Percentiles rank a stretch among this genome's conserved stretches.
Conservation (phyloP, 1,284 basidiomycete species). For the Abortiporus biennis region DNA sequence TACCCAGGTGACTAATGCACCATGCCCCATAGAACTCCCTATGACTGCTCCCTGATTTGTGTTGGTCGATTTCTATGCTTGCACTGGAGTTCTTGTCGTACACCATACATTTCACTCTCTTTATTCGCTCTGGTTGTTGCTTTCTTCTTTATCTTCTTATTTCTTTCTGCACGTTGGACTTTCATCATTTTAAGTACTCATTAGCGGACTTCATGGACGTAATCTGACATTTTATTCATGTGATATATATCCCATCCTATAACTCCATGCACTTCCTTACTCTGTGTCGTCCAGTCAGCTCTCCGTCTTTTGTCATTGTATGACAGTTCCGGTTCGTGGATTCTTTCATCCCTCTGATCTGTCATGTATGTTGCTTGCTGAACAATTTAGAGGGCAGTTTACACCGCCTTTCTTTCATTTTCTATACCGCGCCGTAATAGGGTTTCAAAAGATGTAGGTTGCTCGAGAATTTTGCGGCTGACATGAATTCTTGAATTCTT, state of each 20-base stretch:
- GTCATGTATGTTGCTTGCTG: too few species aligned
- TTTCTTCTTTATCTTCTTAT: background rate
- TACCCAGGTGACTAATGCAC: conserved; percentile 53
- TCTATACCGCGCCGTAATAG: too few species aligned
- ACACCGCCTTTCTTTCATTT: too few species aligned
- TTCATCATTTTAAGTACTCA: background rate
- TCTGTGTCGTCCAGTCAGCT: background rate
- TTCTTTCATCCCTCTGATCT: too few species aligned
- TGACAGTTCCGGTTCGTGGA: too few species aligned
- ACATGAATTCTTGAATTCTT: too few species aligned
- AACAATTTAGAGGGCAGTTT: too few species aligned
- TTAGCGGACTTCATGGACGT: background rate
- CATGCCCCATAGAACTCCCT: conserved; percentile 74
- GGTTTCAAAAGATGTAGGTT: too few species aligned
- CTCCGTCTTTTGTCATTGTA: background rate
- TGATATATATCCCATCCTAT: background rate
- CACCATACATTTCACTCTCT: background rate
- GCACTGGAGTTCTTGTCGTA: too few species aligned
- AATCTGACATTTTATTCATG: background rate
- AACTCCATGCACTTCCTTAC: background rate
- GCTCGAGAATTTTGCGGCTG: too few species aligned
- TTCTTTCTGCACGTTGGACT: background rate
- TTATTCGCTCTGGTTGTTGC: background rate
- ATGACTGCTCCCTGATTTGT: conserved; percentile 35
- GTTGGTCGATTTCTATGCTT: too few species aligned